Base-by-base conservation (phyloP, 164 flowering plant species). In the Protea cynaroides region DNA sequence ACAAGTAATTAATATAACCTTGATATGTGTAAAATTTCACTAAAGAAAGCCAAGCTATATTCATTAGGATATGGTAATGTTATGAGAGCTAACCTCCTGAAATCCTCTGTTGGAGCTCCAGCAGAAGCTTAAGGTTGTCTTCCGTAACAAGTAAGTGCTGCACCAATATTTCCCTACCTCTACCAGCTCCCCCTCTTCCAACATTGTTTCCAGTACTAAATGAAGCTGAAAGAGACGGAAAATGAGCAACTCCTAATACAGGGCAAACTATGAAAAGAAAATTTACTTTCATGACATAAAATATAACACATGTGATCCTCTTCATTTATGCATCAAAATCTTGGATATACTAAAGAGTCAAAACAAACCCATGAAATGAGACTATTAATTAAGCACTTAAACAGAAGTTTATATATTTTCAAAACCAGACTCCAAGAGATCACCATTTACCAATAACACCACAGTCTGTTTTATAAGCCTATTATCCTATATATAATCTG, bases 91-190 rank as follows among this genome's bases (percentile, higher is more conserved):
- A 62, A 89, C 98, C 96, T 75, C 59, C 70, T 21, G 80, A 63
- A 70, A 82, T 68, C 65, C 79, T 82, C 69, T 79, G 70, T 66
- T 79, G 86, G 69, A 93, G 82, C 71, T 88, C 90, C 55, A 69
- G 12, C 59, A 93, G 61, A 56, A 90, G 96, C 72, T 87, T 76
- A 58, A 65, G 78, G 67, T 90, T 82, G 65, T 82, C 82, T 72
- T 79, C 89, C 66, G 83, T 80, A 23, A 93, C 86, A 73, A 93
- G 98, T 85, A 93, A 83, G 69, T 93, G 97, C 74, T 93, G 97
- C 58, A 93, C 90, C 76, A 90, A 58, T 75, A 87, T 74, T 73
- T 90, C 98, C 72, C 82, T 79, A 51, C 74, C 75, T 61, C 58
- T 37, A 10, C 34, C 34, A 51, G 72, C 75, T 61, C 58, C 58